phyloP scores from a whole-genome alignment of 2,329 filamentous ascomycete genomes.

The Pseudogymnoascus sp. region DNA sequence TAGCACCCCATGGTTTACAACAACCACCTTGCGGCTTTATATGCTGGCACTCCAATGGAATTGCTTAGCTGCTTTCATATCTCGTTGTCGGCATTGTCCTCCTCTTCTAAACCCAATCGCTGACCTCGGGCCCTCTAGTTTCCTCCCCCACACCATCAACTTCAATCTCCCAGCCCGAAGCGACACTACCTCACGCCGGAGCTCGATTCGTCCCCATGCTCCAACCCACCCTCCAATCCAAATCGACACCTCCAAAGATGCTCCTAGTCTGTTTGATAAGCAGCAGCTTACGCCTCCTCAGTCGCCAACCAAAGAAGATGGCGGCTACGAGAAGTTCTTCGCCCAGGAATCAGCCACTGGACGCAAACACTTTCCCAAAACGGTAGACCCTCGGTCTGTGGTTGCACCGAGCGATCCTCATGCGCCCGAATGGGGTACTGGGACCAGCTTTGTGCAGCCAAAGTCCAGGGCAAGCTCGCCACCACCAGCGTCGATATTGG shows the following conservation, averaged over 20 bases:
- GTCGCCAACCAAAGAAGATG: slow-evolving; percentile 30
- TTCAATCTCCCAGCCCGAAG: slow-evolving; percentile 61
- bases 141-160: slow-evolving; percentile 85
- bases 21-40: background rate
- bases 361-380: slow-evolving; percentile 48
- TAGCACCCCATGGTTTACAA: slow-evolving; percentile 16
- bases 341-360: slow-evolving; percentile 45
- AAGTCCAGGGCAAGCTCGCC: slow-evolving; percentile 65
- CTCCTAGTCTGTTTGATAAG: slow-evolving; percentile 31
- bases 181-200: slow-evolving; percentile 34
- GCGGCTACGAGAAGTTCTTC: slow-evolving; percentile 41
- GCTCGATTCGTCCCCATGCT: slow-evolving; percentile 20
- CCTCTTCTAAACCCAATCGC: background rate
- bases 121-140: slow-evolving; percentile 44
- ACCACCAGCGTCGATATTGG: slow-evolving; percentile 68
- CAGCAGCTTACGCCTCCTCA: slow-evolving; percentile 27
- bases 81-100: background rate
- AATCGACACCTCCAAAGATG: slow-evolving; percentile 48
- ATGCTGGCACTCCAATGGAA: background rate
- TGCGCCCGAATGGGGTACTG: slow-evolving; percentile 65
- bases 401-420: slow-evolving; percentile 65
- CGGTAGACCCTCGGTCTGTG: slow-evolving; percentile 42
- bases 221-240: slow-evolving; percentile 33
- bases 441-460: slow-evolving; percentile 50
- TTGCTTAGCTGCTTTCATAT: background rate